Conservation (phyloP, 805 yeast genomes). For the Barnettozyma siamensis region DNA sequence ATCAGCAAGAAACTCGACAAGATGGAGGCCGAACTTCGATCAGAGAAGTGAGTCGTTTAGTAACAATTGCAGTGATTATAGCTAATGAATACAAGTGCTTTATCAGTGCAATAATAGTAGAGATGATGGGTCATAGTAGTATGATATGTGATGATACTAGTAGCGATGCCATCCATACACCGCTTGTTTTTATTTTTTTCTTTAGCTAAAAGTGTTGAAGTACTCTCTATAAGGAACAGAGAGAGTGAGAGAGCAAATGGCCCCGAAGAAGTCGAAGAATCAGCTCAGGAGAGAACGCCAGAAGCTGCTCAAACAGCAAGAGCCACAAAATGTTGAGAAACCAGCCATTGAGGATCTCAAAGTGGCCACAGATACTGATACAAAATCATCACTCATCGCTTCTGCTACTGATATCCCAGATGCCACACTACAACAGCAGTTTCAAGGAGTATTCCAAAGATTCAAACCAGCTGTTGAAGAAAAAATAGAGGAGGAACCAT, state of each 20-base stretch:
- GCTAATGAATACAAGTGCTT: too few relatives aligned
- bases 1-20: conserved; percentile 20
- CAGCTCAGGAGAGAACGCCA: conserved; percentile 30
- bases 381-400: conserved; percentile 11
- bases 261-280: conserved; percentile 29
- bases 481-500: too few relatives aligned
- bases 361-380: too few relatives aligned
- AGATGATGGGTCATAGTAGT: too few relatives aligned
- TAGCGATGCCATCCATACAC: background rate
- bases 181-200: background rate
- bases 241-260: conserved; percentile 2
- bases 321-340: too few relatives aligned
- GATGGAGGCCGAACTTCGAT: conserved; percentile 17
- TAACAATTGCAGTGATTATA: too few relatives aligned
- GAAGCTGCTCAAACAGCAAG: conserved; percentile 16
- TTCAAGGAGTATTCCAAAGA: conserved; percentile 29
- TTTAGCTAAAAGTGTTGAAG: background rate
- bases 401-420: conserved; percentile 21
- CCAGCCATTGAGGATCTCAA: too few relatives aligned
- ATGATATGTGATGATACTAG: background rate
- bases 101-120: too few relatives aligned
- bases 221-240: too few relatives aligned
- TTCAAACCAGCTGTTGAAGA: conserved; percentile 23
- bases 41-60: background rate
- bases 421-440: conserved; percentile 31